Evolutionary conservation across 257 asterid genomes (phyloP), one percentile per base, ranked within the genome.

Genomic region (Knoxia roxburghii): DNA sequence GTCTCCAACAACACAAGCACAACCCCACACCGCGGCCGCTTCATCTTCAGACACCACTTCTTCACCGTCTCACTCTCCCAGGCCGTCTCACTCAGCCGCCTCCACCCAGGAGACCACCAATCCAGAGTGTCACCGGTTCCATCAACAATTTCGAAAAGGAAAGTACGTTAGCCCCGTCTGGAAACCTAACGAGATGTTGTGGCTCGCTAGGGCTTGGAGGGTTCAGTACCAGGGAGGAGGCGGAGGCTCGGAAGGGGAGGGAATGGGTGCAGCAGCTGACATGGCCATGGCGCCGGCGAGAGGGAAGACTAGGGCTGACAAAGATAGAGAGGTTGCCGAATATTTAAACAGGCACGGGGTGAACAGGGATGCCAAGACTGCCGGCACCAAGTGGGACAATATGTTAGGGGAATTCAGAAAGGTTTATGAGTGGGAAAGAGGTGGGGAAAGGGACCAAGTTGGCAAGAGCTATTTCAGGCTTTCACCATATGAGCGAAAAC

Each of bases 321-420:
- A 81, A 59, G 86, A 81, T 50, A 68, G 68, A 65, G 86, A 81
- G 13, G 86, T 81, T 11, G 84, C 86, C 8, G 86, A 81, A 43
- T 81, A 67, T 51, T 68, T 81, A 50, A 76, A 64, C 27, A 69
- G 75, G 39, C 78, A 78, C 64, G 86, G 86, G 27, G 75, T 81
- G 24, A 71, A 68, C 27, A 50, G 86, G 45, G 86, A 81, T 48
- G 86, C 86, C 2, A 81, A 81, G 59, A 81, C 84, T 17, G 84
- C 86, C 14, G 86, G 86, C 6, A 81, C 84, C 17, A 81, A 81
- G 58, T 81, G 86, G 86, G 86, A 81, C 62, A 81, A 81, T 53
- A 81, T 78, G 86, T 68, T 81, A 69, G 86, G 86, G 1, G 86
- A 81, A 48, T 81, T 81, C 63, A 76, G 86, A 61, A 81, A 81